phyloP scores from a whole-genome alignment of 2,329 filamentous ascomycete species.

The Dendrostoma leiphaemia region DNA sequence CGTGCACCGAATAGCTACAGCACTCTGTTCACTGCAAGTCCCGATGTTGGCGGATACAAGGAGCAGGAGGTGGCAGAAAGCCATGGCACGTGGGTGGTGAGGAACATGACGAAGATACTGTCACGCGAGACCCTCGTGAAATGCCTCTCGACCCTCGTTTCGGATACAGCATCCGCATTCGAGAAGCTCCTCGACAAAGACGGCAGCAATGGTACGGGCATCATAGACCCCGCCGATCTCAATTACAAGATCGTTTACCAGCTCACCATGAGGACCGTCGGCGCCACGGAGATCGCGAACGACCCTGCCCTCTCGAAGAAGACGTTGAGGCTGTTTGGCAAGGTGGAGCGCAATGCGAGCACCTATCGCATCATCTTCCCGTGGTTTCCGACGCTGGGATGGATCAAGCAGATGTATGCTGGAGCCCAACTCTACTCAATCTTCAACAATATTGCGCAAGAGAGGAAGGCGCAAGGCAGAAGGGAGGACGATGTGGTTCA shows the following conservation, averaged over 20 bases:
- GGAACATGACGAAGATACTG: slow-evolving; percentile 33
- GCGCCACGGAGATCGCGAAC: slow-evolving; percentile 51
- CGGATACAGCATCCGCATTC: slow-evolving; percentile 38
- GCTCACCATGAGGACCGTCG: slow-evolving; percentile 56
- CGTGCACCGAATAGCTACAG: slow-evolving; percentile 23
- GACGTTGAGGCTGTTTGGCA: slow-evolving; percentile 43
- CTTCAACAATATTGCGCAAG: slow-evolving; percentile 45
- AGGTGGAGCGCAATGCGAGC: slow-evolving; percentile 42
- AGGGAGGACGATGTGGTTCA: slow-evolving; percentile 51
- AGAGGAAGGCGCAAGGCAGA: slow-evolving; percentile 39
- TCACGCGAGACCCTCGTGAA: slow-evolving; percentile 35
- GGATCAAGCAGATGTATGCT: slow-evolving; percentile 41
- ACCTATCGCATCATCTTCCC: slow-evolving; percentile 50
- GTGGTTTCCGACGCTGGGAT: slow-evolving; percentile 43
- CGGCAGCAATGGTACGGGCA: slow-evolving; percentile 22
- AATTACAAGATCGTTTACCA: slow-evolving; percentile 53
- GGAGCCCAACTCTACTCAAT: slow-evolving; percentile 47
- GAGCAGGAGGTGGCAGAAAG: slow-evolving; percentile 12
- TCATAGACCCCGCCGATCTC: slow-evolving; percentile 52
- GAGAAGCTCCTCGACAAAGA: slow-evolving; percentile 33
- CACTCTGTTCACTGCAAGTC: slow-evolving; percentile 30
- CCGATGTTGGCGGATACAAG: slow-evolving; percentile 17
- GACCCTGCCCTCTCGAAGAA: slow-evolving; percentile 38
- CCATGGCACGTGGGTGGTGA: slow-evolving; percentile 28
- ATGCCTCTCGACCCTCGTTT: slow-evolving; percentile 39